phyloP scores from a whole-genome alignment of 2,329 filamentous ascomycete genomes.

The Fusarium sublunatum region DNA sequence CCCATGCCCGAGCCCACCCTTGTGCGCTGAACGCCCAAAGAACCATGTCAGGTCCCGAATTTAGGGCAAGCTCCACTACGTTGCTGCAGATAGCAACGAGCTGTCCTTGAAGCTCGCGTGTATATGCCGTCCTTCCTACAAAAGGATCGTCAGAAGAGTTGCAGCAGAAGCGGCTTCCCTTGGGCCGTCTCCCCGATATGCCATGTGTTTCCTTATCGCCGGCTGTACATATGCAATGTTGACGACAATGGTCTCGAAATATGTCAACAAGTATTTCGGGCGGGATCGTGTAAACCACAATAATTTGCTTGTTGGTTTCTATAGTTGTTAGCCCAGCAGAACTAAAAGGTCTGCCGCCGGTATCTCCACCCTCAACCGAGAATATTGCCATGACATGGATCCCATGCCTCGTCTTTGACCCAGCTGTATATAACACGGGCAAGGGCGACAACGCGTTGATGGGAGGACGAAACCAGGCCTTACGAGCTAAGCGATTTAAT shows the following conservation, averaged over 20 bases:
- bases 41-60: constrained; percentile 50
- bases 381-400: constrained; percentile 69
- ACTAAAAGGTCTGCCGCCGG: constrained; percentile 1
- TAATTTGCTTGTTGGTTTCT: constrained; percentile 48
- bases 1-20: constrained; percentile 51
- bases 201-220: constrained; percentile 14
- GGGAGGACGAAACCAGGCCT: constrained; percentile 63
- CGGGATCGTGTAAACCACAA: constrained; percentile 72
- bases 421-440: constrained; percentile 66
- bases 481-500: constrained; percentile 64
- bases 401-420: constrained; percentile 67
- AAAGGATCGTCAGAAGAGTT: constrained; percentile 35
- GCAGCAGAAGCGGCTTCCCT: constrained; percentile 38
- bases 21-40: constrained; percentile 52
- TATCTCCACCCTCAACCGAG: constrained; percentile 43
- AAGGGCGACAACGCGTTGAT: constrained; percentile 45
- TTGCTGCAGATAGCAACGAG: constrained; percentile 48
- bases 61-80: constrained; percentile 50
- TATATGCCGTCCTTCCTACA: constrained; percentile 34
- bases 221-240: constrained; percentile 4
- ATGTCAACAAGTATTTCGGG: constrained; percentile 62
- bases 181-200: constrained; percentile 31
- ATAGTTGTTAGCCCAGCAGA: constrained; percentile 11
- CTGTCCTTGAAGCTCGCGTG: constrained; percentile 50
- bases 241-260: constrained; percentile 26